Evolutionary conservation across 1,139 yeast species (phyloP).

Genomic region (Kluyveromyces sp.): DNA sequence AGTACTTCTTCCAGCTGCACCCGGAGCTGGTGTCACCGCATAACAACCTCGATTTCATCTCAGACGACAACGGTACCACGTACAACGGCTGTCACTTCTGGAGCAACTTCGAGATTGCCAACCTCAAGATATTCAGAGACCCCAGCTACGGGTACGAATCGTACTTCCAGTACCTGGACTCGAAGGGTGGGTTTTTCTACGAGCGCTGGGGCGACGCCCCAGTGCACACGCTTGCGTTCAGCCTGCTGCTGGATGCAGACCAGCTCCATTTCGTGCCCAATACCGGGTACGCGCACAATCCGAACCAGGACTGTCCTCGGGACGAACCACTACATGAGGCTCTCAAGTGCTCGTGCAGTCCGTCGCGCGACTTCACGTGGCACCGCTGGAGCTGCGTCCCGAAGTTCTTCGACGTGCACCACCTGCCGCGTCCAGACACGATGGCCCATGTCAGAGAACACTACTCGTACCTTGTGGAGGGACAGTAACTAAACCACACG

Average conservation of each 20-base stretch:
- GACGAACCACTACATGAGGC: slow-evolving; percentile 37
- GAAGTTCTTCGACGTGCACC: slow-evolving; percentile 12
- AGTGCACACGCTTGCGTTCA: slow-evolving; percentile 71
- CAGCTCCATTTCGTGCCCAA: slow-evolving; percentile 46
- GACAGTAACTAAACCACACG: too few relatives aligned
- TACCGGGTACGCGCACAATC: slow-evolving; percentile 48
- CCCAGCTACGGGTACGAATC: slow-evolving; percentile 42
- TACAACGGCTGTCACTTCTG: slow-evolving; percentile 84
- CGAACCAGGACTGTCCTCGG: slow-evolving; percentile 44
- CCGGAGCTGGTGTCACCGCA: slow-evolving; percentile 33
- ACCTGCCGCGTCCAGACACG: slow-evolving; percentile 9
- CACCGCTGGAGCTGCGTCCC: slow-evolving; percentile 16
- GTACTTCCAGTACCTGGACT: slow-evolving; percentile 60
- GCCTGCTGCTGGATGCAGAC: slow-evolving; percentile 38
- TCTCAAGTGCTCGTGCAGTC: slow-evolving; percentile 44
- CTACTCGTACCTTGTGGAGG: neutral
- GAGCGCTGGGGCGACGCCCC: slow-evolving; percentile 98
- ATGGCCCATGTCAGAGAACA: slow-evolving; percentile 1
- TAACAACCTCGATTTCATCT: slow-evolving; percentile 34
- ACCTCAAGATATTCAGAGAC: slow-evolving; percentile 62
- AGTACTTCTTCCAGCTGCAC: slow-evolving; percentile 43
- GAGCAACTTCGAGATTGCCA: slow-evolving; percentile 89
- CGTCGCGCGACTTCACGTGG: slow-evolving; percentile 37
- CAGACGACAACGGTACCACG: slow-evolving; percentile 37
- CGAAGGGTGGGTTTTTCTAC: slow-evolving; percentile 70